Evolutionary conservation across 148 eudicot genomes (phyloP).

Genomic region (Spergularia bocconei): DNA sequence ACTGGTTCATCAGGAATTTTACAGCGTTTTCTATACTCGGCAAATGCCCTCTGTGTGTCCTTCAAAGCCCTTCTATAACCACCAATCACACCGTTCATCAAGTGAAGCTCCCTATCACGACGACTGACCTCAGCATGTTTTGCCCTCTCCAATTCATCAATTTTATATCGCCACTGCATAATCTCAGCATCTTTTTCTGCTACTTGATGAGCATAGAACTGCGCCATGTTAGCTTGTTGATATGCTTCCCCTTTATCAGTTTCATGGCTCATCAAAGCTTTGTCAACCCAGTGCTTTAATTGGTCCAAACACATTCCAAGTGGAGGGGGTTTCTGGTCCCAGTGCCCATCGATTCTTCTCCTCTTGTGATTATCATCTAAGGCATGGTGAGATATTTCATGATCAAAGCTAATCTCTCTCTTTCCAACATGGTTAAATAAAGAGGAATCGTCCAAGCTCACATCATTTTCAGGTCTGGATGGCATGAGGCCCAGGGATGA

Average conservation of each 20-base stretch:
- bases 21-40: constrained; percentile 50
- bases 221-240: constrained; percentile 31
- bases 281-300: constrained; percentile 40
- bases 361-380: constrained; percentile 46
- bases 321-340: constrained; percentile 44
- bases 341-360: constrained; percentile 48
- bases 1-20: constrained; percentile 60
- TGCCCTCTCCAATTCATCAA: constrained; percentile 49
- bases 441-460: constrained; percentile 38
- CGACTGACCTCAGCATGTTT: constrained; percentile 46
- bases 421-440: constrained; percentile 44
- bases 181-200: constrained; percentile 42
- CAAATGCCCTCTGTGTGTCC: constrained; percentile 47
- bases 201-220: constrained; percentile 34
- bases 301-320: constrained; percentile 48
- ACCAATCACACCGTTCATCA: constrained; percentile 61
- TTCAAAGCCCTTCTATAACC: constrained; percentile 76
- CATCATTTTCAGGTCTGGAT: constrained; percentile 37
- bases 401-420: constrained; percentile 51
- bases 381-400: constrained; percentile 38
- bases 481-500: constrained; percentile 40
- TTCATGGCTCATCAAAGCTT: constrained; percentile 38
- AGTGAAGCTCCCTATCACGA: constrained; percentile 62
- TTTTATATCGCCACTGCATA: constrained; percentile 40
- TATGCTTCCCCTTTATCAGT: constrained; percentile 32